Base-by-base conservation (phyloP, 2,329 filamentous ascomycete species). In the Didymella lethalis region DNA sequence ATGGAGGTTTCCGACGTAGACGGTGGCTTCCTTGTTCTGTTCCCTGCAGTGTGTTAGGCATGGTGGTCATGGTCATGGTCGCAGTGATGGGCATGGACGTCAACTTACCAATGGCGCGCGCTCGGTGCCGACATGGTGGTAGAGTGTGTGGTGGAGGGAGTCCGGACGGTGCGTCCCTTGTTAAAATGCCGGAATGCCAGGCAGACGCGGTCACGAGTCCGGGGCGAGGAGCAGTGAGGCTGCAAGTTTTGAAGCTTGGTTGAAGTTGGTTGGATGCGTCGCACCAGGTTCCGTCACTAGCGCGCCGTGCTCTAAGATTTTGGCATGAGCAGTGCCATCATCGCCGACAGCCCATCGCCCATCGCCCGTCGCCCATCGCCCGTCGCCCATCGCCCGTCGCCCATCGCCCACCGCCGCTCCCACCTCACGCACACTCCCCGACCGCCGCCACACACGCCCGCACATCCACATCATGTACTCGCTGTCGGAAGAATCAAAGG, bases 1-100 rank as follows among this genome's bases (percentile, higher is more conserved):
- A 82, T 99, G 95, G 73, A 99, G 92, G 78, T 98, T 98, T 75
- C 95, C 95, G 69, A 98, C 92, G 79, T 99, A 99, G 77, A 98
- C 91, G 41, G 95, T 98, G 69, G 93, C 93, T 80, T 98, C 94
- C 79, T 97, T 97, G 80, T 98, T 94, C 83, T 98, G 94, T 77
- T 97, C 76, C 75, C 75, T 77, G 52, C 23, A n/a, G 36, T n/a
- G 36, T 8, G 11, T 40, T 11, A 40, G 36, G n/a, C 18, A 18
- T 18, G 18, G 18, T 18, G 18, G 18, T 18, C 18, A 20, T 23
- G 3, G 2, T 23, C 23, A 23, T 3, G 23, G 23, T 23, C 23
- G 36, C 11, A 10, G 36, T 8, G n/a, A 40, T n/a, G 34, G 34
- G 16, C 5, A 2, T 8, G 6, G 36, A 20, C 2, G n/a, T 20